Conservation (phyloP, 495 filamentous ascomycete species). For the Penicillium psychrofluorescens region DNA sequence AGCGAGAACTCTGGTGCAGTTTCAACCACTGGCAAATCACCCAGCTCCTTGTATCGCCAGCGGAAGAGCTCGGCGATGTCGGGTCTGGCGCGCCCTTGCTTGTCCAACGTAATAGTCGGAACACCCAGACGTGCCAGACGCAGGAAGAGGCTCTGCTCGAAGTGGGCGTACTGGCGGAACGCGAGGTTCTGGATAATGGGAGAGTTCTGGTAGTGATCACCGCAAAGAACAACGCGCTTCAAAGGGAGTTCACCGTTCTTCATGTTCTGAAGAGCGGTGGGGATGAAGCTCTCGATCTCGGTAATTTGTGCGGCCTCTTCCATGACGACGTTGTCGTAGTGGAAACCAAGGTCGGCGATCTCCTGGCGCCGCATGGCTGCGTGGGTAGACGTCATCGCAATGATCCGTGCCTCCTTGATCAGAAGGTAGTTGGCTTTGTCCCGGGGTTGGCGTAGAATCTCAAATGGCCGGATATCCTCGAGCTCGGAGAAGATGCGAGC, state of each 20-base stretch:
- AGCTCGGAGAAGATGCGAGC: constrained; percentile 87
- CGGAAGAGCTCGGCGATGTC: constrained; percentile 84
- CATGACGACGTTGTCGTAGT: constrained; percentile 97
- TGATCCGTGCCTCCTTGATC: constrained; percentile 87
- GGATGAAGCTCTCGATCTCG: constrained; percentile 95
- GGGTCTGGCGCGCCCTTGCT: constrained; percentile 82
- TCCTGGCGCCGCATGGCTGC: constrained; percentile 95
- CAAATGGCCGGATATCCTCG: constrained; percentile 90
- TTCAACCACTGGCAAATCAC: constrained; percentile 69
- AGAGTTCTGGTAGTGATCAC: constrained; percentile 94
- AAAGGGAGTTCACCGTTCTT: constrained; percentile 66
- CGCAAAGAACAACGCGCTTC: constrained; percentile 85
- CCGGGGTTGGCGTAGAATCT: constrained; percentile 77
- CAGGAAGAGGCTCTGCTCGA: constrained; percentile 92
- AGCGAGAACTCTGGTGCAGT: constrained; percentile 60
- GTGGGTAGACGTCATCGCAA: constrained; percentile 98
- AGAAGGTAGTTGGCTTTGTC: constrained; percentile 96
- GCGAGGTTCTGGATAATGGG: constrained; percentile 93
- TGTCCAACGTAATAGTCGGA: constrained; percentile 81
- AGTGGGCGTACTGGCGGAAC: constrained; percentile 91
- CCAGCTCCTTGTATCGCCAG: constrained; percentile 83
- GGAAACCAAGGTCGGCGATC: constrained; percentile 85
- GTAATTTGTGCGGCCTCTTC: constrained; percentile 98
- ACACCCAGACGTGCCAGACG: constrained; percentile 85
- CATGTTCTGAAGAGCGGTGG: constrained; percentile 75